A percentile compares a stretch with the other conserved stretches of the same genome.
phyloP scores from a whole-genome alignment of 1,284 basidiomycete species.

The Kwoniella shivajii region DNA sequence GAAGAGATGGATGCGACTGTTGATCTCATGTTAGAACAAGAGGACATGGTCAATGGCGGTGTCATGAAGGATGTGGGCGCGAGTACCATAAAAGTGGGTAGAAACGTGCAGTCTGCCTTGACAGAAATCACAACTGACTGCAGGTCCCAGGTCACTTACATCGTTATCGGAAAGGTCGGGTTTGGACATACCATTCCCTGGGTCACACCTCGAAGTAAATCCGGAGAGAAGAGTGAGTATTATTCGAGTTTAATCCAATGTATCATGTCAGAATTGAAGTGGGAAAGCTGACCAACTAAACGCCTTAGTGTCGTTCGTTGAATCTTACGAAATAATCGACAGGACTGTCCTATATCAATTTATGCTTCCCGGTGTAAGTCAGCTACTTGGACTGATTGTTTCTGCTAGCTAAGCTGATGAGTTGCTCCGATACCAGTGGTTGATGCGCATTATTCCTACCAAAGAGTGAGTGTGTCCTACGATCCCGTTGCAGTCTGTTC shows the following conservation, averaged over 20 bases:
- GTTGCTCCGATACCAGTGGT: slow-evolving; percentile 14
- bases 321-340: slow-evolving; percentile 25
- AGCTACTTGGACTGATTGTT: not conserved
- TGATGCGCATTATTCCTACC: slow-evolving; percentile 19
- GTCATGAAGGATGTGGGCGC: slow-evolving; percentile 15
- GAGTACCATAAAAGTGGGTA: slow-evolving; percentile 21
- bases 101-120: not conserved
- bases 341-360: slow-evolving; percentile 21
- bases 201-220: slow-evolving; percentile 16
- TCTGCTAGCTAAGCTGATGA: not conserved
- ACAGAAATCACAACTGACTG: not conserved
- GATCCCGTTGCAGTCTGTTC: not conserved
- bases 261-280: not conserved
- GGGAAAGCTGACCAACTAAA: not conserved
- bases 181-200: slow-evolving; percentile 29
- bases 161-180: slow-evolving; percentile 26
- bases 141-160: slow-evolving; percentile 16
- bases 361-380: slow-evolving; percentile 20
- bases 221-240: slow-evolving; percentile 21
- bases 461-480: slow-evolving; percentile 6
- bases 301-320: slow-evolving; percentile 26
- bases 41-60: slow-evolving; percentile 20
- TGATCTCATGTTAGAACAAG: slow-evolving; percentile 23
- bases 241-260: not conserved
- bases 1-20: slow-evolving; percentile 14